These are phyloP conservation scores for Neurospora sp. DNA, from an alignment of 495 filamentous ascomycete genomes.

Conservation along the genomic window DNA sequence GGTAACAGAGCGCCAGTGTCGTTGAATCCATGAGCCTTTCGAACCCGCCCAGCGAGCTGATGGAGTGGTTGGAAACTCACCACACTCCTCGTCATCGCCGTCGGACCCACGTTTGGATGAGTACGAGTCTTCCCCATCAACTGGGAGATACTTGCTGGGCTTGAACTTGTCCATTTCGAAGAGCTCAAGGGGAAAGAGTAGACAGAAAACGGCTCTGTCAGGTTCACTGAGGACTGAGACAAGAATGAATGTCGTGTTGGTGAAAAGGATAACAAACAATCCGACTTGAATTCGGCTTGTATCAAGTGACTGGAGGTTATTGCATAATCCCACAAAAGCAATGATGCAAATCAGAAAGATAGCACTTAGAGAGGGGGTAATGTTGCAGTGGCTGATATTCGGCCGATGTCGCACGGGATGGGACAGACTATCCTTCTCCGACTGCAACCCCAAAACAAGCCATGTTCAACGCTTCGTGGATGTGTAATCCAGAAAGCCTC, in stretches of 20 bases:
- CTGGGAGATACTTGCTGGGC: background rate
- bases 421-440: background rate
- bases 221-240: no score
- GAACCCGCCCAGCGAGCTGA: background rate
- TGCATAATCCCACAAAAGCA: background rate
- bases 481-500: background rate
- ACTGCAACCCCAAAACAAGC: background rate
- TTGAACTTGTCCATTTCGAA: background rate
- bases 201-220: background rate
- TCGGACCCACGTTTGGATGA: background rate
- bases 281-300: background rate
- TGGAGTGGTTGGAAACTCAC: background rate
- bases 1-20: constrained; percentile 1
- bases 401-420: background rate
- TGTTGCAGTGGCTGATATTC: background rate
- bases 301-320: background rate
- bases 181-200: background rate
- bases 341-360: background rate
- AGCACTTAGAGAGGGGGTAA: background rate
- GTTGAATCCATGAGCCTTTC: background rate
- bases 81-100: background rate
- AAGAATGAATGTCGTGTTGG: background rate
- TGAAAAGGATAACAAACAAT: background rate
- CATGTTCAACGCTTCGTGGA: background rate
- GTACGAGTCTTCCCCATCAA: background rate